A percentile compares a stretch with the other conserved stretches of the same genome.
These are phyloP conservation scores for Schoenoplectus triqueter DNA, from an alignment of 202 grass and related monocot species.

Conservation along the genomic window DNA sequence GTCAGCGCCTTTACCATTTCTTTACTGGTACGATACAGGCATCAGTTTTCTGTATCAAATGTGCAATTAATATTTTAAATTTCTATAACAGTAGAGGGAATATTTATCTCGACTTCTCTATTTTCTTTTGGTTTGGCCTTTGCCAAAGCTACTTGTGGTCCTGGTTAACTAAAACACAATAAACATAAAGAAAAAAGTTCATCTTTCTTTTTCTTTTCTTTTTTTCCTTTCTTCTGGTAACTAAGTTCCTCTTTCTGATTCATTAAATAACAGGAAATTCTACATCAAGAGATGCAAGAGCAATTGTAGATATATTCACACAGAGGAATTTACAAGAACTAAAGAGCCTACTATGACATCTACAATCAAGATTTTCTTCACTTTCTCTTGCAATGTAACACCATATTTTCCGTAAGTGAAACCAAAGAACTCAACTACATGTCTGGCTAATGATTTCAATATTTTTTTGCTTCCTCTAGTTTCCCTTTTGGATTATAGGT, in stretches of 20 bases:
- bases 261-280: conserved; percentile 19
- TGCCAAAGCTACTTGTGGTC: background rate
- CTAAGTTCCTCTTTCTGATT: background rate
- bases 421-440: background rate
- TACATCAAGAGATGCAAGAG: conserved; percentile 4
- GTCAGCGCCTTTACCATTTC: conserved; percentile 41
- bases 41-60: background rate
- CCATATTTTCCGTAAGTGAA: conserved; percentile 23
- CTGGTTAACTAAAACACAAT: too few species aligned
- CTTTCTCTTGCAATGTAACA: conserved; percentile 23
- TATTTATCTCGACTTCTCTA: background rate
- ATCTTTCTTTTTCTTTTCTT: background rate
- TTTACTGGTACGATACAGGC: conserved; percentile 41
- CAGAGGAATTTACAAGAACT: conserved; percentile 11
- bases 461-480: conserved; percentile 24
- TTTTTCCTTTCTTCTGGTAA: too few species aligned
- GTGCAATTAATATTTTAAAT: background rate
- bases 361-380: conserved; percentile 25
- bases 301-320: conserved; percentile 8
- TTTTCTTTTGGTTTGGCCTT: background rate
- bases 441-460: conserved; percentile 20
- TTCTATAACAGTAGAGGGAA: conserved; percentile 1
- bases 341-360: conserved; percentile 4
- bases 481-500: conserved; percentile 22
- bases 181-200: too few species aligned